A percentile compares a stretch with the other conserved stretches of the same genome.
Evolutionary conservation across 495 filamentous ascomycete genomes (phyloP).

Genomic region (Penicillium crystallinum): DNA sequence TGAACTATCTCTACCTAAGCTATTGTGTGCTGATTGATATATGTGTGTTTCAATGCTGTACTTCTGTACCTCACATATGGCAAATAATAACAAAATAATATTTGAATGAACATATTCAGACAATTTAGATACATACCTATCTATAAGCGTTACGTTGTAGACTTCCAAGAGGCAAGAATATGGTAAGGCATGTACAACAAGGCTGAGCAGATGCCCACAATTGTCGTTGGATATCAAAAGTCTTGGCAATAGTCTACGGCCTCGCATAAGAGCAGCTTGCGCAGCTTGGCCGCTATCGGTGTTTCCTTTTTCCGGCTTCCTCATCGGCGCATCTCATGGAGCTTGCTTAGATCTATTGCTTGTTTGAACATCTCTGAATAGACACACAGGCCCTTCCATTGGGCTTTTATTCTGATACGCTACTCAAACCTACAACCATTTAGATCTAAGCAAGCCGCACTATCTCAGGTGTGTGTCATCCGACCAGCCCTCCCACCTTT

Average conservation of each 20-base stretch:
- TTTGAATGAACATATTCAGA: too few species aligned
- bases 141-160: too few species aligned
- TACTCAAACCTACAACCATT: background rate
- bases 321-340: constrained; percentile 28
- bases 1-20: background rate
- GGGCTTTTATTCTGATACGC: background rate
- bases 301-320: constrained; percentile 30
- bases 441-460: constrained; percentile 3
- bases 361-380: constrained; percentile 15
- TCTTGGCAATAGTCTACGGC: background rate
- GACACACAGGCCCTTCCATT: constrained; percentile 2
- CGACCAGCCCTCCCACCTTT: constrained; percentile 11
- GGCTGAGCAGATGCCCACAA: too few species aligned
- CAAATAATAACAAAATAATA: background rate
- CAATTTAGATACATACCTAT: too few species aligned
- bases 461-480: constrained; percentile 2
- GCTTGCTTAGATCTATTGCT: constrained; percentile 19
- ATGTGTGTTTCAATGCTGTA: background rate
- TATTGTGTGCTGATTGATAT: background rate
- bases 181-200: too few species aligned
- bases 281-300: constrained; percentile 17
- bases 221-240: too few species aligned
- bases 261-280: background rate
- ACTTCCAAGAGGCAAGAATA: too few species aligned
- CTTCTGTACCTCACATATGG: background rate